Base-by-base conservation (phyloP, 768 basidiomycete species). In the Leccinum variicolor region DNA sequence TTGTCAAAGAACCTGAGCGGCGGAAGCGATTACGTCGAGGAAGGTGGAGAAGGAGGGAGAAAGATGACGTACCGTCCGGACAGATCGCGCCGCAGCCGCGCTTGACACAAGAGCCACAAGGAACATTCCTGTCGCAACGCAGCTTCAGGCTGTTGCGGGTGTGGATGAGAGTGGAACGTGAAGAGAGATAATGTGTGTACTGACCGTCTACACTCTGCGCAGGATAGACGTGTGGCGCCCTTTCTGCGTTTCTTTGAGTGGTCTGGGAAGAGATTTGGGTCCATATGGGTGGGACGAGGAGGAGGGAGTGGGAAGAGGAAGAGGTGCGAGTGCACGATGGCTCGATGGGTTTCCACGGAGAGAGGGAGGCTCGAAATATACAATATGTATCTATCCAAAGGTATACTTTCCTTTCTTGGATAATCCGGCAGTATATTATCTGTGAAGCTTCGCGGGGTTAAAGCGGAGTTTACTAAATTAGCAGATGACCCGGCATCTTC, bases 41-140 rank as follows among this genome's bases (percentile, higher is more conserved):
- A 53, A 56, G 59, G 56, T 33, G 19, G 34, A 53, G 46, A 54
- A 59, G 53, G 53, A 19, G 57, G 58, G 52, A 47, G 49, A n/a
- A n/a, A 34, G 53, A 59, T 57, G 60, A 75, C 82, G 57, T 69
- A 86, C 86, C 74, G 69, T 92, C 90, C 51, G 90, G 90, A 70
- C 90, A 92, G 61, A 92, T 91, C 55, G 89, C 85, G 51, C 84
- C 86, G 65, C 87, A 89, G 13, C 87, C 88, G 60, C 87, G 81
- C 73, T 92, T 92, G 21, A 90, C 82, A 64, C 90, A 92, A 1
- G 88, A 90, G 61, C 86, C 81, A 65, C 90, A 92, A 10, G 90
- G 90, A 63, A 90, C 78, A 28, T 79, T 79, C 64, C 90, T 81
- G 76, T 92, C 89, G 71, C 90, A 92, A 6, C 71, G 73, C 39